Evolutionary conservation across 768 basidiomycete species (phyloP).

Genomic region (Pulveroboletus sp.): DNA sequence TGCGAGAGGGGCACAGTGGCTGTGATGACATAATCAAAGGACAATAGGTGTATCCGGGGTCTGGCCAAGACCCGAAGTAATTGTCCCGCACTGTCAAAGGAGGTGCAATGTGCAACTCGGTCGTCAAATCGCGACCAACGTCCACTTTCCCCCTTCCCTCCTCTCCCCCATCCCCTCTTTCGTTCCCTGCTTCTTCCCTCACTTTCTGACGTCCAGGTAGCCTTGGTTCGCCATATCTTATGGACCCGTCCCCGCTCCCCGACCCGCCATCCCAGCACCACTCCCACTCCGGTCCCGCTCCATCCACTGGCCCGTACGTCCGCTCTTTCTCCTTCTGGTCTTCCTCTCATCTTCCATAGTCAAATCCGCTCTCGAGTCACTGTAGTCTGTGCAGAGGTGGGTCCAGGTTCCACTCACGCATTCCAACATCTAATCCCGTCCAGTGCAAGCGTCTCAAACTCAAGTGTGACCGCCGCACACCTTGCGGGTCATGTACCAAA

Average conservation of each 20-base stretch:
- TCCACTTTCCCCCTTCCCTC: not conserved
- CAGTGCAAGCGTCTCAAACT: constrained; percentile 87
- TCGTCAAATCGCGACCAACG: constrained; percentile 6
- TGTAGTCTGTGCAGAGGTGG: constrained; percentile 77
- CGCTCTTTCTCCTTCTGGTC: constrained; percentile 3
- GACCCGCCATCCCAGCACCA: constrained; percentile 17
- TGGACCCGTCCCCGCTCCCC: constrained; percentile 17
- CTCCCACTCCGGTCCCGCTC: constrained; percentile 12
- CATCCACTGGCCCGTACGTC: constrained; percentile 31
- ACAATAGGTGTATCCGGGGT: constrained; percentile 14
- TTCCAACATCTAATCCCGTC: constrained; percentile 1
- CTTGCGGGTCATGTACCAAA: constrained; percentile 75
- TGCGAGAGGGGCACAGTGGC: not conserved
- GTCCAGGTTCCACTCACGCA: constrained; percentile 12
- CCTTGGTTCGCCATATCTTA: not conserved
- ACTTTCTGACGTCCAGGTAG: not conserved
- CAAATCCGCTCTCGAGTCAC: constrained; percentile 75
- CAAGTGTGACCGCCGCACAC: constrained; percentile 75
- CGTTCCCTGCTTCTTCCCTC: not conserved
- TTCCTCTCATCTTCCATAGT: constrained; percentile 29
- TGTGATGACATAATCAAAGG: constrained; percentile 11
- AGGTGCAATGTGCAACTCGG: constrained; percentile 19
- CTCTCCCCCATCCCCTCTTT: not conserved
- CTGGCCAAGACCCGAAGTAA: constrained; percentile 16
- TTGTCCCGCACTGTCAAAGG: constrained; percentile 10